Conservation (phyloP, 768 basidiomycete species). For the Suillus americanus region DNA sequence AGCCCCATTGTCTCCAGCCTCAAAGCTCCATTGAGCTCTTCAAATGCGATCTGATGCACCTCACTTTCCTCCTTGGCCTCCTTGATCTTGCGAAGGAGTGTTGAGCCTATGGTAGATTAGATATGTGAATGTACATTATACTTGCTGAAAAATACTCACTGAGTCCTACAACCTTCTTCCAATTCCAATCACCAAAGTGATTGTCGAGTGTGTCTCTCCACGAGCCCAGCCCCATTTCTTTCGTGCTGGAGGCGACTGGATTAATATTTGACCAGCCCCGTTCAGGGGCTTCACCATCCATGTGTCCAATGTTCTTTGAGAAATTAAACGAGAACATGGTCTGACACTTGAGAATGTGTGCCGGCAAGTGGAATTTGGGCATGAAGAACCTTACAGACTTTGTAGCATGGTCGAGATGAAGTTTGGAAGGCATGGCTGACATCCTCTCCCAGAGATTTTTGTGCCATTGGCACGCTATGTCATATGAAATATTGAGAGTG, state of each 20-base stretch:
- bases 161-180: slow-evolving; percentile 29
- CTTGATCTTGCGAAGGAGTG: slow-evolving; percentile 1
- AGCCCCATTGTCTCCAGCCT: neutral
- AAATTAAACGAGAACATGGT: too few species aligned
- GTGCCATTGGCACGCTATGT: too few species aligned
- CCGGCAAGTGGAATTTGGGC: too few species aligned
- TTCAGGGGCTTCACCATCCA: slow-evolving; percentile 22
- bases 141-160: slow-evolving; percentile 16
- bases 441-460: too few species aligned
- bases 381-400: too few species aligned
- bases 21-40: neutral
- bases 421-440: too few species aligned
- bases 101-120: neutral
- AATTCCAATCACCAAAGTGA: slow-evolving; percentile 31
- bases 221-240: slow-evolving; percentile 35
- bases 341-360: too few species aligned
- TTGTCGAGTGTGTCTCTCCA: slow-evolving; percentile 35
- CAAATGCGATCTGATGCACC: neutral
- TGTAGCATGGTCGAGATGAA: too few species aligned
- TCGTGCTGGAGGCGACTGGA: slow-evolving; percentile 26
- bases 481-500: too few species aligned
- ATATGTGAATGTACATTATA: neutral
- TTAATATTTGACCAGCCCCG: slow-evolving; percentile 34
- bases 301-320: too few species aligned
- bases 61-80: neutral